A percentile compares a stretch with the other conserved stretches of the same genome.
phyloP scores from a whole-genome alignment of 176 grass and related monocot genomes.

The Metroxylon sagu region DNA sequence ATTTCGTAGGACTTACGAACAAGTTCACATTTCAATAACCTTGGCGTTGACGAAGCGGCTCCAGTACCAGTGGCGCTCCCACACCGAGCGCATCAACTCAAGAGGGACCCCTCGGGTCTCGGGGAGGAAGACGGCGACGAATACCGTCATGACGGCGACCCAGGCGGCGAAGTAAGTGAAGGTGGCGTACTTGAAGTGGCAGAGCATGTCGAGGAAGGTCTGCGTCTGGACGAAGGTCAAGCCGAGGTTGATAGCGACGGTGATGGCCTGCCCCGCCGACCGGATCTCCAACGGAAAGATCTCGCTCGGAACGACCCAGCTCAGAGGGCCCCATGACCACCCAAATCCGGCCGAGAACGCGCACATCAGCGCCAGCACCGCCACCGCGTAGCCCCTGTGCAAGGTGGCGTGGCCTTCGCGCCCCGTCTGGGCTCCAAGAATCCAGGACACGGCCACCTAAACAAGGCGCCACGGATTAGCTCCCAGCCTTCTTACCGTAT shows the following conservation, averaged over 20 bases:
- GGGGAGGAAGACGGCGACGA: constrained; percentile 54
- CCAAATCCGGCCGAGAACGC: constrained; percentile 51
- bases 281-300: constrained; percentile 84
- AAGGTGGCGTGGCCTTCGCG: constrained; percentile 23
- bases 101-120: constrained; percentile 70
- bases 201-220: constrained; percentile 76
- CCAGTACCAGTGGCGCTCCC: constrained; percentile 51
- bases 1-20: too few relatives aligned
- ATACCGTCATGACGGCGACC: constrained; percentile 58
- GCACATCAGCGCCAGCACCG: constrained; percentile 46
- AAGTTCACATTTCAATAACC: too few relatives aligned
- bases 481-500: too few relatives aligned
- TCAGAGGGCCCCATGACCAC: constrained; percentile 74
- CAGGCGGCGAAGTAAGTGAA: constrained; percentile 71
- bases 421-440: constrained; percentile 47
- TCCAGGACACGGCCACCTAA: constrained; percentile 60
- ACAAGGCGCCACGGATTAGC: too few relatives aligned
- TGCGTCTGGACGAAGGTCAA: constrained; percentile 74
- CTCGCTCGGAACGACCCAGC: constrained; percentile 63
- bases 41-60: constrained; percentile 19
- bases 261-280: constrained; percentile 68
- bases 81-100: constrained; percentile 57
- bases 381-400: constrained; percentile 34
- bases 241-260: constrained; percentile 39
- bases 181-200: constrained; percentile 53